phyloP scores from a whole-genome alignment of 495 filamentous ascomycete species.

The Echria macrotheca region DNA sequence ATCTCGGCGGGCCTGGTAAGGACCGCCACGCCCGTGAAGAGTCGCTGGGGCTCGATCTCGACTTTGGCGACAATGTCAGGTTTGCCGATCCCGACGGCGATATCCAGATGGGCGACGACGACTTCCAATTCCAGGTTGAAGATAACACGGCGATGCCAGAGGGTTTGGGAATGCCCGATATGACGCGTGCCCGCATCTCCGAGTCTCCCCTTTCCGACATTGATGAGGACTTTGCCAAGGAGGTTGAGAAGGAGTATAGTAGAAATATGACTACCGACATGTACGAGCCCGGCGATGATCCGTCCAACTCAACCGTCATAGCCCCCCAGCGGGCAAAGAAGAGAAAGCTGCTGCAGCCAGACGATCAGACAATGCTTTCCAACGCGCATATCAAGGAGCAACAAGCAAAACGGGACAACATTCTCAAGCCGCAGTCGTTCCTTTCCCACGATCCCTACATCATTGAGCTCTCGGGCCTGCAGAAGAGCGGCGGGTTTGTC shows the following conservation, averaged over 20 bases:
- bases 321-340: conserved; percentile 68
- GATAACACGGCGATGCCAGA: conserved; percentile 44
- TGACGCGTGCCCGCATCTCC: conserved; percentile 53
- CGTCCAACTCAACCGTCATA: conserved; percentile 34
- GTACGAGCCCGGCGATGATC: conserved; percentile 53
- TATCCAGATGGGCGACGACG: conserved; percentile 56
- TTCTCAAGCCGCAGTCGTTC: conserved; percentile 72
- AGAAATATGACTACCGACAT: conserved; percentile 47
- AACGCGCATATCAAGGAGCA: conserved; percentile 64
- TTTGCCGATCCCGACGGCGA: conserved; percentile 57
- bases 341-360: conserved; percentile 65
- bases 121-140: conserved; percentile 46
- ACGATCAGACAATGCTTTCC: conserved; percentile 56
- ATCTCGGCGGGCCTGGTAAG: conserved; percentile 44
- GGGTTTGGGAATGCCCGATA: conserved; percentile 31
- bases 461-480: conserved; percentile 81
- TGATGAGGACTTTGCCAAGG: conserved; percentile 50
- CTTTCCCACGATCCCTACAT: conserved; percentile 80
- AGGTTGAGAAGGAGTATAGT: conserved; percentile 49
- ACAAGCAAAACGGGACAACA: conserved; percentile 72
- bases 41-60: conserved; percentile 42
- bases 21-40: conserved; percentile 36
- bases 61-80: conserved; percentile 46
- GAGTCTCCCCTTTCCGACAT: conserved; percentile 67
- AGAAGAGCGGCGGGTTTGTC: conserved; percentile 83